phyloP scores from a whole-genome alignment of 805 yeast species.

The Isabelozyma heimii region DNA sequence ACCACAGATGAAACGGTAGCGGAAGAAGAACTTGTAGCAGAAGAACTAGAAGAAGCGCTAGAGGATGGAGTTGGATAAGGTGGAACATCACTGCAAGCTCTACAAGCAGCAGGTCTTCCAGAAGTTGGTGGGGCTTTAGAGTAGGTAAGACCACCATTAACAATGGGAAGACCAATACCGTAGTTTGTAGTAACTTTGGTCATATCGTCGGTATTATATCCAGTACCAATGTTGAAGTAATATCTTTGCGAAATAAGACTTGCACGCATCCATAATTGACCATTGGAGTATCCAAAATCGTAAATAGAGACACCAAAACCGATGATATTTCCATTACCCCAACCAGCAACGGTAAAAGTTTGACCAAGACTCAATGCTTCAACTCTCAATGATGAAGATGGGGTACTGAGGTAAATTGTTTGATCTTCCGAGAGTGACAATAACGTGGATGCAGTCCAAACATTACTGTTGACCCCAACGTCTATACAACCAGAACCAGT shows the following conservation, averaged over 20 bases:
- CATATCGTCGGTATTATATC: not conserved
- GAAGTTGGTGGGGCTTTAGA: slow-evolving; percentile 1
- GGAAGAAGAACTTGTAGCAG: not conserved
- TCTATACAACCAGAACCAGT: slow-evolving; percentile 27
- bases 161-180: not conserved
- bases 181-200: not conserved
- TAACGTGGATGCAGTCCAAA: slow-evolving; percentile 3
- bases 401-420: slow-evolving; percentile 13
- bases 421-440: slow-evolving; percentile 7
- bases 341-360: slow-evolving; percentile 22
- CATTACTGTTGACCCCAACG: slow-evolving; percentile 10
- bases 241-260: not conserved
- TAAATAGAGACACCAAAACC: slow-evolving; percentile 16
- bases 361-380: slow-evolving; percentile 13
- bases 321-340: slow-evolving; percentile 25
- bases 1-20: not conserved
- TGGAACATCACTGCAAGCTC: not conserved
- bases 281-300: slow-evolving; percentile 2
- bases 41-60: not conserved
- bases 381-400: slow-evolving; percentile 7
- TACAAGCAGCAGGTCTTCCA: slow-evolving; percentile 1
- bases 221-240: not conserved
- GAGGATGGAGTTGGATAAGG: not conserved
- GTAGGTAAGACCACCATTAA: not conserved
- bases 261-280: not conserved